Evolutionary conservation across 2,329 filamentous ascomycete species (phyloP), one percentile per base, ranked within the genome.

Genomic region (Raffaelea albimanens): DNA sequence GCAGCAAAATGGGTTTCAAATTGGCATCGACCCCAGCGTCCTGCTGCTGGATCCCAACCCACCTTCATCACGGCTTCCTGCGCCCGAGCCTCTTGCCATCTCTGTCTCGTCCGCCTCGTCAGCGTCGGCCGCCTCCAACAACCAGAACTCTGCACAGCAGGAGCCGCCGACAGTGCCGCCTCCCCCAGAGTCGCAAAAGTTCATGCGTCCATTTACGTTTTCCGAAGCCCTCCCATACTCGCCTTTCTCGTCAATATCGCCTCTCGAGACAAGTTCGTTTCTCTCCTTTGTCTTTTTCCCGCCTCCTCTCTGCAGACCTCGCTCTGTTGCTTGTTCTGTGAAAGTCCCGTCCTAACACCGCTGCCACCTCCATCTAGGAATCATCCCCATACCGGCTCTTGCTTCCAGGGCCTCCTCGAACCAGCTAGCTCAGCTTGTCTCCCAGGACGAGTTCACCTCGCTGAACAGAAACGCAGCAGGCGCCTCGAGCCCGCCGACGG

Each of bases 181-280:
- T 11, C 41, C 48, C 8, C 43, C 51, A 36, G 50, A 44, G 18
- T 42, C 50, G 4, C 48, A 52, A 29, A 49, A 43, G 23, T 65
- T 64, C 48, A 50, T 51, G 18, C 53, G 71, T 47, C 72, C 80
- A 1, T 80, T 82, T 59, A 76, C 76, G 3, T 75, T 93, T 13
- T 76, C 83, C 48, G 85, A 93, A 59, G 86, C 86, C 25, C 71
- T 93, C 41, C 84, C 85, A n/a, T 90, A 82, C 65, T 87, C 86
- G 45, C 87, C 87, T 21, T 83, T 91, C 61, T 86, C 83, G 43
- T 88, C 85, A 3, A 83, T 90, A 43, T 75, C 87, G 45, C 86
- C 87, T 3, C 87, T 91, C 63, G 79, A 85, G 62, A 77, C 85
- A 55, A 81, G 87, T 89, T 65, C 53, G 71, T 45, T 42, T 44